Evolutionary conservation across 495 filamentous ascomycete species (phyloP), one percentile per base, ranked within the genome.

Genomic region (Tuber indicum): DNA sequence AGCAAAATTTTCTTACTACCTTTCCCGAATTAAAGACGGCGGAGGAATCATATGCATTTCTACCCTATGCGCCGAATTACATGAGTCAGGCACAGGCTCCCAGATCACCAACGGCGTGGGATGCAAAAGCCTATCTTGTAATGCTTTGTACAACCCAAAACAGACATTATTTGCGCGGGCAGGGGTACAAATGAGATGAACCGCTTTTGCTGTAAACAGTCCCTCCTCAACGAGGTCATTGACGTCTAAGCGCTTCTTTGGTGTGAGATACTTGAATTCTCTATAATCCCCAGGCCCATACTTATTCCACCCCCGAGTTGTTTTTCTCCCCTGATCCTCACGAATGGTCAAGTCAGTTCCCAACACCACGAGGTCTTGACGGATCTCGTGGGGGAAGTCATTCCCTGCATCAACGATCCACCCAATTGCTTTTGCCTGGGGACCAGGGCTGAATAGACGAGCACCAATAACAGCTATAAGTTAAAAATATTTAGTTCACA

Each of bases 31-130:
- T n/a, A 39, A 39, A 41, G 32, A 23, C 9, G 1, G 21, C 26
- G 32, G 90, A 90, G 73, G 91, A 89, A 47, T 91, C 88, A 85
- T 91, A 92, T 75, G 71, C 81, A 83, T 82, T 43, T 78, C 75
- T 6, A 72, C 46, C 23, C 74, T 47, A 47, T 83, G 47, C 32
- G 89, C 88, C 0, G 93, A 92, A 0, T 87, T 89, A 83, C 96
- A 98, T 3, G 92, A 88, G 82, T 96, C 93, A 17, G 96, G 96
- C 5, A 97, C 91, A 6, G 96, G 96, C 83, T 99, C 96, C 96
- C 96, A 99, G 84, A 98, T 91, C 19, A 96, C 83, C 10, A 69
- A 74, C 26, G 77, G 74, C 2, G 92, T 44, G 16, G 36, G 14
- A 0, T 21, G 71, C 17, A n/a, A 7, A 46, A n/a, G 23, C 7